phyloP scores from a whole-genome alignment of 768 basidiomycete species.

The Leucocoprinus birnbaumii region DNA sequence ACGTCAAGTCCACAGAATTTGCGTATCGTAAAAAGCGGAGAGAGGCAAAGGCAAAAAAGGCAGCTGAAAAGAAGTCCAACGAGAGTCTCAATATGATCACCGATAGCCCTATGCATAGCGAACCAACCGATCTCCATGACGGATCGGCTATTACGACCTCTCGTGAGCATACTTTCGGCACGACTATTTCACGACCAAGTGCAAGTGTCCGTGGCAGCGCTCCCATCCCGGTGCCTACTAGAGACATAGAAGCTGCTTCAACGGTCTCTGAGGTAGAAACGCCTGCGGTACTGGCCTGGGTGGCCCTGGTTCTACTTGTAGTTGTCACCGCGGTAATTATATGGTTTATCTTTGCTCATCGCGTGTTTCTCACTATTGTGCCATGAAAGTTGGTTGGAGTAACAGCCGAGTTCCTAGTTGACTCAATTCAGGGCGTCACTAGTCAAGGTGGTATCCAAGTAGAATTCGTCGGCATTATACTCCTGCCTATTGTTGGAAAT shows the following conservation, averaged over 20 bases:
- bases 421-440: slow-evolving; percentile 78
- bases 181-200: neutral
- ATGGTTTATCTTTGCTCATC: slow-evolving; percentile 29
- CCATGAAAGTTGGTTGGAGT: slow-evolving; percentile 51
- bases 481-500: slow-evolving; percentile 91
- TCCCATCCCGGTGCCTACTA: neutral
- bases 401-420: slow-evolving; percentile 73
- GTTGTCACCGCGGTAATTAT: slow-evolving; percentile 57
- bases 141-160: neutral
- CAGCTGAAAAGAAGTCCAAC: slow-evolving; percentile 9
- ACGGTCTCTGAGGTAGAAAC: slow-evolving; percentile 42
- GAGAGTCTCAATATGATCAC: neutral
- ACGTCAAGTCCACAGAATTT: slow-evolving; percentile 33
- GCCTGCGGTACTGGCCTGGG: slow-evolving; percentile 52
- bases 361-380: slow-evolving; percentile 20
- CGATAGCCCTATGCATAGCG: neutral
- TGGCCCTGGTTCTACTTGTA: slow-evolving; percentile 52
- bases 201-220: neutral
- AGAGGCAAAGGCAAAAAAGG: slow-evolving; percentile 12
- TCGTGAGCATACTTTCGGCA: neutral
- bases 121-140: neutral
- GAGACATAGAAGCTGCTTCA: neutral
- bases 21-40: slow-evolving; percentile 25
- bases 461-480: slow-evolving; percentile 81
- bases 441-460: slow-evolving; percentile 50